Base-by-base conservation (phyloP, 768 basidiomycete species). In the Russula ochroleuca region DNA sequence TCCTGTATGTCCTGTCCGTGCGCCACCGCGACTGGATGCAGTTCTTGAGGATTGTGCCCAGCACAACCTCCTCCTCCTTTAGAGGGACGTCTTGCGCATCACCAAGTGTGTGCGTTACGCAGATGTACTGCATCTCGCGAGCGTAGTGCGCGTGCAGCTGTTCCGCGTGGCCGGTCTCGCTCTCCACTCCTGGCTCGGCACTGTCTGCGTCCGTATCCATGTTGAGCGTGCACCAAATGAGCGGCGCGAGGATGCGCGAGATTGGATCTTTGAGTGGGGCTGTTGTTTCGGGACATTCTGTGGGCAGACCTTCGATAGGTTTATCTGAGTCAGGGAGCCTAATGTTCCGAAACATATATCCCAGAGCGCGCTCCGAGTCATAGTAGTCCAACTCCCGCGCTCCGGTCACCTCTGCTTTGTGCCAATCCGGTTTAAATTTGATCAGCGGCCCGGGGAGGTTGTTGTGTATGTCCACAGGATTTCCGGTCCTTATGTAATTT, bases 11-110 rank as follows among this genome's bases (percentile, higher is more conserved):
- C 13, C 52, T 21, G 21, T 15, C 14, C 37, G 23, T 5, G 63
- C 87, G 76, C 78, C 81, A 85, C 37, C 84, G 74, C 63, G 78
- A 79, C 66, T 90, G 83, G 1, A 81, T 74, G 69, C 85, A 88
- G 63, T 85, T 85, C 9, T 83, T 86, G 49, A 90, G 74, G 63
- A 93, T 92, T 0, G 86, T 85, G 21, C 88, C 89, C 35, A 85
- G 74, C 2, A 90, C 86, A 23, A 91, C 78, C 69, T 92, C 90
- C 58, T 86, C 85, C 70, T 93, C 90, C 9, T 78, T 72, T 40
- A 92, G 76, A 40, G 78, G 78, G 11, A 77, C 77, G 13, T 80
- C 83, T 1, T 84, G 78, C 15, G 77, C 74, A 56, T 80, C 79
- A 9, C 85, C 82, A 11, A 91, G 72, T 1, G 84, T 82, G 69